Evolutionary conservation across 495 filamentous ascomycete species (phyloP).

Genomic region (Chaetomium fimeti): DNA sequence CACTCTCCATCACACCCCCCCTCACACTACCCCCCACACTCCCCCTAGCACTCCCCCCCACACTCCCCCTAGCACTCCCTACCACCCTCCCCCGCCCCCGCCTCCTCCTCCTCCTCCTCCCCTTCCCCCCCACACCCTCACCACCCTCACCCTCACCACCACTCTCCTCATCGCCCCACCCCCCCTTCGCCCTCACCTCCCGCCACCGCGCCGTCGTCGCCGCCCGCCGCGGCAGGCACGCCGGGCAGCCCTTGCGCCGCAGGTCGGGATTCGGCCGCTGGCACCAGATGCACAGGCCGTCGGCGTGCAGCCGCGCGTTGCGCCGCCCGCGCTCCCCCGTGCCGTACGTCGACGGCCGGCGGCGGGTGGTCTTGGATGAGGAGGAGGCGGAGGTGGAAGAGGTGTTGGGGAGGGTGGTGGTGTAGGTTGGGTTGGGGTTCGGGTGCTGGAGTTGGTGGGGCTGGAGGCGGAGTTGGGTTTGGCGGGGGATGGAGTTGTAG

Average conservation of each 20-base stretch:
- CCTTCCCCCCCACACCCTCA: no score
- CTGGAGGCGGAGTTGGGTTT: not conserved
- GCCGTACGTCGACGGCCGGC: not conserved
- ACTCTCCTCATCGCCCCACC: not conserved
- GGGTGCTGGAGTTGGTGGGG: not conserved
- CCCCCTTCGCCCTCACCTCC: not conserved
- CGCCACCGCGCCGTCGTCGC: not conserved
- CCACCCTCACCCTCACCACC: not conserved
- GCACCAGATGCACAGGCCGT: conserved; percentile 15
- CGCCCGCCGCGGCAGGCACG: not conserved
- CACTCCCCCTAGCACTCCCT: no score
- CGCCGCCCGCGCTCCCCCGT: not conserved
- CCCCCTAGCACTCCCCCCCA: no score
- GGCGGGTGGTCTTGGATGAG: not conserved
- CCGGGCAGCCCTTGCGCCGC: not conserved
- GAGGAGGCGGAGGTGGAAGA: no score
- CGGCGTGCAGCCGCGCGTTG: not conserved
- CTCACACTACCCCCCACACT: no score
- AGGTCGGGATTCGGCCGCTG: not conserved
- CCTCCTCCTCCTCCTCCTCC: no score
- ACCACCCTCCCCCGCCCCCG: no score
- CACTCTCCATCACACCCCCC: no score
- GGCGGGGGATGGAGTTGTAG: no score
- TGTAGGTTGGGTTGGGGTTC: no score
- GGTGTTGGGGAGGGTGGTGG: no score